Evolutionary conservation across 805 yeast genomes (phyloP), one percentile per base, ranked within the genome.

Genomic region (Cyberlindnera galapagoensis): DNA sequence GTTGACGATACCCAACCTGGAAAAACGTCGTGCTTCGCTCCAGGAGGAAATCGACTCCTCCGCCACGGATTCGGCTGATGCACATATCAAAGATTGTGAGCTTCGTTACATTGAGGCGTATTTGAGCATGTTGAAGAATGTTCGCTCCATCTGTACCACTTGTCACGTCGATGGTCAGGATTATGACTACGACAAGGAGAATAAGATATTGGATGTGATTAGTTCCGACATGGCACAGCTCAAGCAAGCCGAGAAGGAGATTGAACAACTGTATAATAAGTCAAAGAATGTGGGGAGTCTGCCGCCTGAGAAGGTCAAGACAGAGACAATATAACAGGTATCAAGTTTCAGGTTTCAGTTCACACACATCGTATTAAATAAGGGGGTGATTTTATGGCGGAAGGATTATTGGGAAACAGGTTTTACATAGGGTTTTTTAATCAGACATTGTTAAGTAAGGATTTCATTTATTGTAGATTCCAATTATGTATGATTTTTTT

Each of bases 101-200:
- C 34, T 46, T 9, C 32, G 35, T 18, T 50, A 49, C 18, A 36
- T 46, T 7, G 21, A 28, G 16, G 39, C 51, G 5, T 49, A 50
- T 22, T 24, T 47, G 10, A 25, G 24, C 8, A 38, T 50, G 4
- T 26, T 50, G 18, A 40, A 40, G n/a, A 30, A 28, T 16, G 26
- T 50, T 18, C 42, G 46, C 6, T 32, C 41, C 1, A 35, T 50
- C 13, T 43, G 46, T 18, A 37, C 33, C 6, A 18, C 34, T 2
- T 46, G 50, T 19, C 35, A 34, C 6, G 18, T 21, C 16, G 36
- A 37, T 2, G 37, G 31, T 21, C 21, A 18, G 4, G 26, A 24
- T n/a, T 51, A 51, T 21, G 52, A 51, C 31, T 51, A 47, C 28
- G 53, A 47, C 12, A 44, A 35, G 24, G 56, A 51, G 33, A 47